Evolutionary conservation across 495 filamentous ascomycete genomes (phyloP).

Genomic region (Lindgomyces ingoldianus): DNA sequence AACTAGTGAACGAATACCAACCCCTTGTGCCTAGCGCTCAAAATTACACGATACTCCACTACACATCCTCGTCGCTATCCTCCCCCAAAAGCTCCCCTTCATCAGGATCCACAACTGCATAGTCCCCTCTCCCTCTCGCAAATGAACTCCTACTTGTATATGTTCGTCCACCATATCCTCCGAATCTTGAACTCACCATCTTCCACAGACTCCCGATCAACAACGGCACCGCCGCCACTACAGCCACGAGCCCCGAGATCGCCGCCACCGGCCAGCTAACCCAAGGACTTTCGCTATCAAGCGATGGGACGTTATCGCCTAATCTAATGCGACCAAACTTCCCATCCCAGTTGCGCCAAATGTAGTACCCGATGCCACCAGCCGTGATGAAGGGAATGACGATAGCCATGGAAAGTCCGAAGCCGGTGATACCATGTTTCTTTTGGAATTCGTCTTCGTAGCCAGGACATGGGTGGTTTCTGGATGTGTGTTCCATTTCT

Average conservation of each 20-base stretch:
- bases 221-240: constrained; percentile 72
- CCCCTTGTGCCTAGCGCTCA: background rate
- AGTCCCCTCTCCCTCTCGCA: constrained; percentile 79
- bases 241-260: constrained; percentile 74
- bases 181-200: constrained; percentile 43
- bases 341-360: constrained; percentile 80
- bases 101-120: constrained; percentile 83
- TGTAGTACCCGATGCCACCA: constrained; percentile 73
- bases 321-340: constrained; percentile 90
- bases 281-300: constrained; percentile 66
- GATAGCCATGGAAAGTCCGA: constrained; percentile 85
- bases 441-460: constrained; percentile 75
- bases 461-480: constrained; percentile 64
- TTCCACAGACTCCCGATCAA: constrained; percentile 68
- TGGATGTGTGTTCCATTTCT: constrained; percentile 65
- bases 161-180: constrained; percentile 52
- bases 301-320: constrained; percentile 58
- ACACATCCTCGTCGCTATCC: constrained; percentile 86
- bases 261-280: constrained; percentile 77
- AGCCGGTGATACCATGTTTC: constrained; percentile 68
- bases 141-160: constrained; percentile 86
- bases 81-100: constrained; percentile 91
- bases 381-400: constrained; percentile 70
- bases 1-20: background rate
- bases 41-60: too few species aligned